Conservation (phyloP, 257 asterid genomes). For the Fraxinus pennsylvanica region DNA sequence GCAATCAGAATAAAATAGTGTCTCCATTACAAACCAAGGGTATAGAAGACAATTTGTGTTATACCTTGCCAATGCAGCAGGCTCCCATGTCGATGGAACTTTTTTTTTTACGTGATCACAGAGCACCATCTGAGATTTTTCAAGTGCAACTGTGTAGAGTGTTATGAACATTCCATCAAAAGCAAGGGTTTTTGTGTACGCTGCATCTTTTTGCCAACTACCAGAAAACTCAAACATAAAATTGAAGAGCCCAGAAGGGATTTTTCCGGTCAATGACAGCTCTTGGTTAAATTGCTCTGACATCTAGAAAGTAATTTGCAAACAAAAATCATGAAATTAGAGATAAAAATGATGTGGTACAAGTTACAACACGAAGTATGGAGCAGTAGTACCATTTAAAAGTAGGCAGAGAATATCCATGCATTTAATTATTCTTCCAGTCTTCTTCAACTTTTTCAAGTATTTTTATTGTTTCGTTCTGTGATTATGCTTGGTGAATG, state of each 20-base stretch:
- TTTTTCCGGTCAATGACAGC: slow-evolving; percentile 79
- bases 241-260: slow-evolving; percentile 96
- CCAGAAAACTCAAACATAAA: slow-evolving; percentile 93
- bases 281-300: slow-evolving; percentile 96
- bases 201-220: slow-evolving; percentile 97
- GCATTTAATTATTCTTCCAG: background rate
- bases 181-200: slow-evolving; percentile 78
- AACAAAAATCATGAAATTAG: background rate
- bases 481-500: background rate
- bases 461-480: background rate
- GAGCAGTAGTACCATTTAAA: slow-evolving; percentile 8
- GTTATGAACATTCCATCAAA: slow-evolving; percentile 93
- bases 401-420: background rate
- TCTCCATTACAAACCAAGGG: slow-evolving; percentile 15
- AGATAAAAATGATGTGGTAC: slow-evolving; percentile 1
- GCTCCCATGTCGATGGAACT: slow-evolving; percentile 97
- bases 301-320: slow-evolving; percentile 57
- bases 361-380: background rate
- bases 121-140: slow-evolving; percentile 88
- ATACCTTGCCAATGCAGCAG: slow-evolving; percentile 92
- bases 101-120: slow-evolving; percentile 80
- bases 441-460: background rate
- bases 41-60: slow-evolving; percentile 27
- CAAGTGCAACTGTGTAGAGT: slow-evolving; percentile 82
- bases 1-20: slow-evolving; percentile 19